Percentiles rank a stretch among this genome's conserved stretches.
phyloP scores from a whole-genome alignment of 1,284 basidiomycete genomes.

The Spongiforma sp. region DNA sequence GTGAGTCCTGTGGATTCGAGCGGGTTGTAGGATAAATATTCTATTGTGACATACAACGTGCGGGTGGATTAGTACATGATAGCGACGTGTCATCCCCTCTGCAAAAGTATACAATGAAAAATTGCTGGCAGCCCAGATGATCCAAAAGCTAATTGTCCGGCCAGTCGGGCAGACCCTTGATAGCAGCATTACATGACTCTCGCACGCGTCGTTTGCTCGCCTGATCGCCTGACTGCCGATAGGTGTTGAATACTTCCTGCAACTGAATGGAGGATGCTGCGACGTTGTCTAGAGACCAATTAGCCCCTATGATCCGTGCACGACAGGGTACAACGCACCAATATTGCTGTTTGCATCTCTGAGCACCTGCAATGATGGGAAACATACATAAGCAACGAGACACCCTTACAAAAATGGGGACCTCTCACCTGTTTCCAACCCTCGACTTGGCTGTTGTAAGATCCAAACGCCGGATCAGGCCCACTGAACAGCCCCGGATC shows the following conservation, averaged over 20 bases:
- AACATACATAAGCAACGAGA: background rate
- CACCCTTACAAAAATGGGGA: background rate
- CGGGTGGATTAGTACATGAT: slow-evolving; percentile 12
- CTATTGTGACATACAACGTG: slow-evolving; percentile 4
- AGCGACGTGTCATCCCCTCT: slow-evolving; percentile 4
- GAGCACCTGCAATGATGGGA: slow-evolving; percentile 51
- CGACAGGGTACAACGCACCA: slow-evolving; percentile 41
- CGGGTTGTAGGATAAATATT: slow-evolving; percentile 35
- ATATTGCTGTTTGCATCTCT: slow-evolving; percentile 56
- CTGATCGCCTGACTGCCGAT: slow-evolving; percentile 60
- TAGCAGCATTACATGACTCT: slow-evolving; percentile 64
- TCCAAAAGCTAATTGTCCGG: slow-evolving; percentile 39
- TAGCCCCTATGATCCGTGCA: background rate
- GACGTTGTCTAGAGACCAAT: slow-evolving; percentile 49
- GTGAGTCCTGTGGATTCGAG: slow-evolving; percentile 72
- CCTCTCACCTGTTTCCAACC: slow-evolving; percentile 53
- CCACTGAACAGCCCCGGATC: slow-evolving; percentile 34
- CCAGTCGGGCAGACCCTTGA: slow-evolving; percentile 63
- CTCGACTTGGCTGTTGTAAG: slow-evolving; percentile 42
- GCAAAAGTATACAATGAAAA: background rate
- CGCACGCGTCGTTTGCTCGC: slow-evolving; percentile 63
- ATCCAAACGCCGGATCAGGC: slow-evolving; percentile 29
- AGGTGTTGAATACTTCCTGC: slow-evolving; percentile 60
- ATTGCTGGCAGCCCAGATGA: background rate
- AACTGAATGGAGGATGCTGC: slow-evolving; percentile 64